Percentiles rank a stretch among this genome's conserved stretches.
phyloP scores from a whole-genome alignment of 768 basidiomycete genomes.

The Phylloporus sp. region DNA sequence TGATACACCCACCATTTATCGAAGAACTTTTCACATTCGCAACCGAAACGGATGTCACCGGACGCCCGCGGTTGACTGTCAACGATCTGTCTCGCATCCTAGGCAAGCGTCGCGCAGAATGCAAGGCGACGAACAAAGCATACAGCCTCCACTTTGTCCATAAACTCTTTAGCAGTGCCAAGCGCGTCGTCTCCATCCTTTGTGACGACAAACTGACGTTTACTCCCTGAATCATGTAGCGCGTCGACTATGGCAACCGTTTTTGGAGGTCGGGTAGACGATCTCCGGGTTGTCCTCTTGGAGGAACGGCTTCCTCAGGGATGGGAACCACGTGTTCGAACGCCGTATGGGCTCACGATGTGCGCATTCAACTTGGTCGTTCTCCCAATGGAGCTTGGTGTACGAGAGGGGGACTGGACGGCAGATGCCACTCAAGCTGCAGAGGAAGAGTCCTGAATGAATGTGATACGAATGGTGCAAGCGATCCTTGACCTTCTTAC shows the following conservation, averaged over 20 bases:
- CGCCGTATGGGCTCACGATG: constrained; percentile 58
- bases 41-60: constrained; percentile 52
- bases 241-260: constrained; percentile 58
- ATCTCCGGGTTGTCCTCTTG: constrained; percentile 49
- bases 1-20: constrained; percentile 46
- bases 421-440: not conserved
- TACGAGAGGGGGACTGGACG: constrained; percentile 16
- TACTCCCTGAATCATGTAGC: constrained; percentile 35
- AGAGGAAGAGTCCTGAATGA: not conserved
- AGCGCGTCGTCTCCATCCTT: constrained; percentile 42
- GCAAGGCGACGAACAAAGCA: constrained; percentile 49
- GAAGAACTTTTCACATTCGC: constrained; percentile 55
- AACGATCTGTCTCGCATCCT: constrained; percentile 56
- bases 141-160: constrained; percentile 51
- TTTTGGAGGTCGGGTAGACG: constrained; percentile 59
- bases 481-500: too few species aligned
- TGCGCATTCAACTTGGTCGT: constrained; percentile 44
- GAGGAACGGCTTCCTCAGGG: constrained; percentile 70
- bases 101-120: constrained; percentile 58
- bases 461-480: too few species aligned
- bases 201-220: not conserved
- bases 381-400: constrained; percentile 8
- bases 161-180: constrained; percentile 60
- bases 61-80: constrained; percentile 44
- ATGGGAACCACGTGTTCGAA: constrained; percentile 62